phyloP scores from a whole-genome alignment of 2,329 filamentous ascomycete genomes.

The Nemania serpens region DNA sequence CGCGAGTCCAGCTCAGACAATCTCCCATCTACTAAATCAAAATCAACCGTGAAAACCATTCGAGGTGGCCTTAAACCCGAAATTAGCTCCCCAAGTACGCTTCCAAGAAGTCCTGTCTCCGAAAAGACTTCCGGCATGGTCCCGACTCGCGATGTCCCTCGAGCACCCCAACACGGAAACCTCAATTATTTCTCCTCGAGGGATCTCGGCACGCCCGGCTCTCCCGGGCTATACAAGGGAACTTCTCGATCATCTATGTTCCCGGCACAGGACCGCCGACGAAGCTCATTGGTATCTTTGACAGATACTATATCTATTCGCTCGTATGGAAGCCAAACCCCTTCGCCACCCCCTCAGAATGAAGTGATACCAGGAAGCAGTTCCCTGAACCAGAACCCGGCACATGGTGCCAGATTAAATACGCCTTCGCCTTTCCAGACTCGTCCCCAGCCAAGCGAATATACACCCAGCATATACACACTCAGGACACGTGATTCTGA shows the following conservation, averaged over 20 bases:
- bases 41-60: constrained; percentile 29
- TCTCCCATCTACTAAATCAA: constrained; percentile 31
- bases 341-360: constrained; percentile 44
- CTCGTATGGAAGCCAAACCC: constrained; percentile 49
- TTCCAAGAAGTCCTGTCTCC: constrained; percentile 38
- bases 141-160: constrained; percentile 43
- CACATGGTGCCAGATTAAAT: constrained; percentile 18
- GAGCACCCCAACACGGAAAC: constrained; percentile 44
- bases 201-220: constrained; percentile 41
- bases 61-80: constrained; percentile 36
- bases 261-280: constrained; percentile 55
- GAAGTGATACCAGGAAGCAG: background rate
- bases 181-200: constrained; percentile 47
- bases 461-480: constrained; percentile 64
- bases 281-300: constrained; percentile 60
- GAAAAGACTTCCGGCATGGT: constrained; percentile 41
- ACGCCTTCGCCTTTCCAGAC: constrained; percentile 31
- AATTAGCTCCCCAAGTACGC: constrained; percentile 29
- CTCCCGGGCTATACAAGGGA: constrained; percentile 41
- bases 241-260: constrained; percentile 55
- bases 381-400: constrained; percentile 23
- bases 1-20: constrained; percentile 49
- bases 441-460: constrained; percentile 39
- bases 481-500: constrained; percentile 61
- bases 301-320: constrained; percentile 61